phyloP scores from a whole-genome alignment of 352 stramenopile species.

The Pythium insidiosum region DNA sequence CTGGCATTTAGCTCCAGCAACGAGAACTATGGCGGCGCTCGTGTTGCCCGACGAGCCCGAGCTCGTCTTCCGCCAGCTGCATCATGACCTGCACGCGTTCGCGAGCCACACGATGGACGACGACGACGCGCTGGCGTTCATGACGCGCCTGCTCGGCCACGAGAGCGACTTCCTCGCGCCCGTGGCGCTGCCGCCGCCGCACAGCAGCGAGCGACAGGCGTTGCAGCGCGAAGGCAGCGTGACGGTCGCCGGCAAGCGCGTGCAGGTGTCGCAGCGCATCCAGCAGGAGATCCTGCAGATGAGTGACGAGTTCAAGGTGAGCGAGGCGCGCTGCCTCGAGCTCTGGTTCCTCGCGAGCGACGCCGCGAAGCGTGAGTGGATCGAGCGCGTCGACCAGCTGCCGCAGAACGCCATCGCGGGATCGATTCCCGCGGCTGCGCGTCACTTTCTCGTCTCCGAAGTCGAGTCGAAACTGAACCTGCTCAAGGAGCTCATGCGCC shows the following conservation, averaged over 20 bases:
- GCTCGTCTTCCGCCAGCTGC: slow-evolving; percentile 64
- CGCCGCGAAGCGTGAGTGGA: slow-evolving; percentile 45
- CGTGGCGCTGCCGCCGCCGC: slow-evolving; percentile 26
- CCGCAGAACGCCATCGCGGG: slow-evolving; percentile 26
- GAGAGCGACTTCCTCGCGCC: slow-evolving; percentile 32
- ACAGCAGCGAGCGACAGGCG: slow-evolving; percentile 38
- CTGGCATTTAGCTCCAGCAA: too few species aligned
- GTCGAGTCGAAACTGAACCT: slow-evolving; percentile 68
- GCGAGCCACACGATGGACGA: slow-evolving; percentile 59
- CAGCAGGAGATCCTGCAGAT: slow-evolving; percentile 76
- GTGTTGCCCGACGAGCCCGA: slow-evolving; percentile 40
- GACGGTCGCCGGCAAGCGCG: slow-evolving; percentile 44
- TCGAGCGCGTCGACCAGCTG: slow-evolving; percentile 68
- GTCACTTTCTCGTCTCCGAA: slow-evolving; percentile 72
- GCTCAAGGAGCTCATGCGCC: slow-evolving; percentile 62
- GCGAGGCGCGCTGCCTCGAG: slow-evolving; percentile 57
- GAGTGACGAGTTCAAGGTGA: slow-evolving; percentile 66
- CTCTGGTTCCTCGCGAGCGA: slow-evolving; percentile 79
- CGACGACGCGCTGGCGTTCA: slow-evolving; percentile 47
- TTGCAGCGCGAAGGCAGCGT: slow-evolving; percentile 52
- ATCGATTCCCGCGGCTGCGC: slow-evolving; percentile 56
- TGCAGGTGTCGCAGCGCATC: slow-evolving; percentile 72
- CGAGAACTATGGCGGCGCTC: slow-evolving; percentile 8
- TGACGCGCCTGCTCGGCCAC: slow-evolving; percentile 36
- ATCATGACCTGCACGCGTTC: slow-evolving; percentile 63